phyloP scores from a whole-genome alignment of 2,329 filamentous ascomycete genomes.

The Phialophora chinensis region DNA sequence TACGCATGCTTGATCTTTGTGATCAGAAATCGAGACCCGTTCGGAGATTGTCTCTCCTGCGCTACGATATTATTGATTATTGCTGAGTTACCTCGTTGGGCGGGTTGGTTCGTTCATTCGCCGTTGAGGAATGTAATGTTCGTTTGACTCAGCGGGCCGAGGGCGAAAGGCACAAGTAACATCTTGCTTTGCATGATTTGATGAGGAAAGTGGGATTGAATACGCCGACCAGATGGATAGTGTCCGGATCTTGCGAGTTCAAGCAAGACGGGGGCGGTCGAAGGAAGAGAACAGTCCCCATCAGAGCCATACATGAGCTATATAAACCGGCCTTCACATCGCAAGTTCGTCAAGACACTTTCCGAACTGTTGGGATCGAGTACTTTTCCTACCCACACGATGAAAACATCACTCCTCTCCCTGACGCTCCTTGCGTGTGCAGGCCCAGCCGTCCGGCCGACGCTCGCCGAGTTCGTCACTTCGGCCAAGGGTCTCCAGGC shows the following conservation, averaged over 20 bases:
- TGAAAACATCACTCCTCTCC: neutral
- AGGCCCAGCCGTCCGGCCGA: neutral
- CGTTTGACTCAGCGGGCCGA: no score
- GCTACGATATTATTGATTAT: neutral
- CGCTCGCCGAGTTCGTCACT: constrained; percentile 17
- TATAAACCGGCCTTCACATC: no score
- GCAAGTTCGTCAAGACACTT: no score
- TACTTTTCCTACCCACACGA: neutral
- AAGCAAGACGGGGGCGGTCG: neutral
- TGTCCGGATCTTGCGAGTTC: neutral
- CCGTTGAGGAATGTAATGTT: no score
- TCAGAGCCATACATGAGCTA: no score
- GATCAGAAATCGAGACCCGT: neutral
- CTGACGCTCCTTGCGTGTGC: neutral
- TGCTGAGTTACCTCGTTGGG: neutral
- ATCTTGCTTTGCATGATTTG: neutral
- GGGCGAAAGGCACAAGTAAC: no score
- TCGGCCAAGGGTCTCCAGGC: constrained; percentile 18
- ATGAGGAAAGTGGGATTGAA: neutral
- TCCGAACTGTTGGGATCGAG: no score
- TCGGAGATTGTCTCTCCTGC: no score
- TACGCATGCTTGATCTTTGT: neutral
- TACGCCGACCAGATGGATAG: neutral
- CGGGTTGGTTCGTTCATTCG: no score
- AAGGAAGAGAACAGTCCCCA: no score